Evolutionary conservation across 352 stramenopile species (phyloP).

Genomic region (Globisporangium uncinulatum): DNA sequence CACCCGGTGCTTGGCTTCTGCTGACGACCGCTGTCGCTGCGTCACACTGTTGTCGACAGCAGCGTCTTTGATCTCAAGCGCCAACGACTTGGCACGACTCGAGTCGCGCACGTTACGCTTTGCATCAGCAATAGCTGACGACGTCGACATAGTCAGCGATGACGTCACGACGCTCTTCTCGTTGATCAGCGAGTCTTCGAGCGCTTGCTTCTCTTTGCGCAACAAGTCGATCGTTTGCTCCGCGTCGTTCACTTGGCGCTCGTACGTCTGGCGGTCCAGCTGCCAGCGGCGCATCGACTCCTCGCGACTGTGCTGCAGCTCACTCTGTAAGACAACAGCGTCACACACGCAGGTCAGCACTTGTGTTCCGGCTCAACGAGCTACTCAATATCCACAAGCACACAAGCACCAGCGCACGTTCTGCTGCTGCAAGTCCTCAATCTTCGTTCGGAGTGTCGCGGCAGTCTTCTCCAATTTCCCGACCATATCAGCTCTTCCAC

Average conservation of each 20-base stretch:
- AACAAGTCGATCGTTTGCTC: slow-evolving; percentile 56
- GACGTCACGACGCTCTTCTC: slow-evolving; percentile 15
- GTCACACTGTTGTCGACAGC: background rate
- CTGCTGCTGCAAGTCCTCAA: slow-evolving; percentile 68
- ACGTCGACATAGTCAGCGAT: background rate
- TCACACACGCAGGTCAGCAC: background rate
- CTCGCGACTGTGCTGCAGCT: slow-evolving; percentile 52
- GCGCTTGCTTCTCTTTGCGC: slow-evolving; percentile 44
- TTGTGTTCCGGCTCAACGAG: background rate
- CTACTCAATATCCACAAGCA: background rate
- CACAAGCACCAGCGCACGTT: slow-evolving; percentile 39
- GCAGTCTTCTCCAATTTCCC: slow-evolving; percentile 59
- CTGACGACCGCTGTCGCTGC: slow-evolving; percentile 4
- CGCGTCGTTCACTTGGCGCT: slow-evolving; percentile 50
- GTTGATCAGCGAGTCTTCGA: slow-evolving; percentile 53
- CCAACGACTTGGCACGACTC: slow-evolving; percentile 2
- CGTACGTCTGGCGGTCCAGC: slow-evolving; percentile 64
- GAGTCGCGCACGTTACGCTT: slow-evolving; percentile 12
- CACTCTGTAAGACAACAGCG: slow-evolving; percentile 24
- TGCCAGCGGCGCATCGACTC: slow-evolving; percentile 60
- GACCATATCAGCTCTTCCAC: slow-evolving; percentile 16
- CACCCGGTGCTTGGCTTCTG: slow-evolving; percentile 5
- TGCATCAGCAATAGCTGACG: background rate
- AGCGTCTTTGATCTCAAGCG: slow-evolving; percentile 7
- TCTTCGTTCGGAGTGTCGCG: slow-evolving; percentile 39